phyloP scores from a whole-genome alignment of 139 green algal species.

The Gonium pectorale region DNA sequence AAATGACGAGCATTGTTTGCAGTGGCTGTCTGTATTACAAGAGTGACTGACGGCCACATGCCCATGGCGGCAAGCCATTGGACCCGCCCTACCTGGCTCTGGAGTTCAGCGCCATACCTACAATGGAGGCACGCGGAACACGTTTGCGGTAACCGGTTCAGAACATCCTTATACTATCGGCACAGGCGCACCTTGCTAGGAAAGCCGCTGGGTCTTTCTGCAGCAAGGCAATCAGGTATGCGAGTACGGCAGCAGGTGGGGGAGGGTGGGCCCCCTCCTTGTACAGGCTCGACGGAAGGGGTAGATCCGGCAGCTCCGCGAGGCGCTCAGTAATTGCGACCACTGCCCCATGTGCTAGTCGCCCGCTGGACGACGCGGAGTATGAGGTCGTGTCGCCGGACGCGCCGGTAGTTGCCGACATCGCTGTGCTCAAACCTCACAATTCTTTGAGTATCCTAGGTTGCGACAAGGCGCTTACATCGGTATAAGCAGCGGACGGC shows the following conservation, averaged over 20 bases:
- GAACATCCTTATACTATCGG: no score
- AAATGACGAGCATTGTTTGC: no score
- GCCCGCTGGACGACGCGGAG: neutral
- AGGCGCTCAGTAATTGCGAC: constrained; percentile 19
- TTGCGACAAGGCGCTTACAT: no score
- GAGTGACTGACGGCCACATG: no score
- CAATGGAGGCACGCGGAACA: no score
- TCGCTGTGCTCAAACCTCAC: neutral
- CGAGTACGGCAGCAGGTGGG: neutral
- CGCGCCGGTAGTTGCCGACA: neutral
- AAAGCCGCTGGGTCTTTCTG: constrained; percentile 67
- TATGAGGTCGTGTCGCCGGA: neutral
- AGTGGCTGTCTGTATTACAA: no score
- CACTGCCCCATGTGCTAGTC: neutral
- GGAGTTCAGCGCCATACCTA: constrained; percentile 25
- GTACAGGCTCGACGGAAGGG: constrained; percentile 41
- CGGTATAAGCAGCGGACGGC: no score
- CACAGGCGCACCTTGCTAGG: constrained; percentile 56
- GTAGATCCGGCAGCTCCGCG: constrained; percentile 6
- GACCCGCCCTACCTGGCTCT: no score
- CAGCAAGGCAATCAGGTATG: constrained; percentile 61
- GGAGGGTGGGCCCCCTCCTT: neutral
- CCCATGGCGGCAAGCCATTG: no score
- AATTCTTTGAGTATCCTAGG: no score
- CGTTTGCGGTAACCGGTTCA: no score